Evolutionary conservation across 108 stramenopile species (phyloP), one percentile per base, ranked within the genome.

Genomic region (Pseudonitzschia pungens): DNA sequence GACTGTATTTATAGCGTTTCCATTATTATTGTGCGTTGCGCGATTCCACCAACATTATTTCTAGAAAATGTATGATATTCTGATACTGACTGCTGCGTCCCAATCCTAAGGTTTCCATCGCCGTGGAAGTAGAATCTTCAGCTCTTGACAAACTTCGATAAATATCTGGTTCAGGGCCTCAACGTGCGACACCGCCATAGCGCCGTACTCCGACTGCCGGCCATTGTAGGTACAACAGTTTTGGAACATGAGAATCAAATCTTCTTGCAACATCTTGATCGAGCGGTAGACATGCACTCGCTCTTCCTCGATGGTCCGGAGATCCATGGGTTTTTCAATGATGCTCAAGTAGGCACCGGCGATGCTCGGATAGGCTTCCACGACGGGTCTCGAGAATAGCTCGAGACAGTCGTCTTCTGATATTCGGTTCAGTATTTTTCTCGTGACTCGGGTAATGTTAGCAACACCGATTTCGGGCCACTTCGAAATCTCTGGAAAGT

Each of bases 211-310:
- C 11, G 74, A 69, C 7, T 65, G 27, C 21, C 68, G 62, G 50
- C 81, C 85, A 80, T 94, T 94, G 69, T 85, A 94, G 3, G 56
- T 60, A 58, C 85, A 84, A 70, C 93, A 94, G 66, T 89, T 88
- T 26, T 74, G 50, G 67, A 91, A 88, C 18, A 84, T 81, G 24
- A 87, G 75, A 20, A 88, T 83, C 0, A 94, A 73, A 69, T 94
- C 91, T 0, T 88, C 59, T 68, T 91, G 89, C 26, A 94, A 69
- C 62, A 92, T 87, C 12, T 67, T 31, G 18, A 92, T 92, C 62
- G 68, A 41, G 41, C 71, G 22, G 62, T 92, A 94, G 10, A 22
- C 18, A 52, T 76, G 77, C 26, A 94, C 44, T 6, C 79, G 79
- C 21, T 90, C 88, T 69, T 89, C 85, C 58, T 77, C 81, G 20